Evolutionary conservation across 2,329 filamentous ascomycete genomes (phyloP).

Genomic region (Diaporthe sp.): DNA sequence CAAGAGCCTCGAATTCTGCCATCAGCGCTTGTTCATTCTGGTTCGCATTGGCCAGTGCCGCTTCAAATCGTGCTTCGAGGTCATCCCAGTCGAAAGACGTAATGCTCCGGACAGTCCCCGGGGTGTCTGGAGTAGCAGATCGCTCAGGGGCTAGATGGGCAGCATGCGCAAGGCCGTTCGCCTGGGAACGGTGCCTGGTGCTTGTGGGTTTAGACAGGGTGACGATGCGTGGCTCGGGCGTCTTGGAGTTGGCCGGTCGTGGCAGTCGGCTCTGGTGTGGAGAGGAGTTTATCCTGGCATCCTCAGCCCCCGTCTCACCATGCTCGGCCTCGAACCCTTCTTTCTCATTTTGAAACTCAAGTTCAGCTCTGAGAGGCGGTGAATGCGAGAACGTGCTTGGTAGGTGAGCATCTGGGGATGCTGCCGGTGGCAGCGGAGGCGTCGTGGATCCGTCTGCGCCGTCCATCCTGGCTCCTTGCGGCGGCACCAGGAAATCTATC

Average conservation of each 20-base stretch:
- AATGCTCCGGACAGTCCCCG: conserved; percentile 54
- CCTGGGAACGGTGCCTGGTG: conserved; percentile 46
- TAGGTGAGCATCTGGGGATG: conserved; percentile 4
- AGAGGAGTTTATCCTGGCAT: conserved; percentile 29
- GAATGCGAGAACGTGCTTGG: background rate
- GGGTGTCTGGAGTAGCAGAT: conserved; percentile 56
- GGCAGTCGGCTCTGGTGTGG: conserved; percentile 37
- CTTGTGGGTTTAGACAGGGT: conserved; percentile 35
- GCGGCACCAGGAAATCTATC: background rate
- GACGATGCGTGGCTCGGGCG: conserved; percentile 33
- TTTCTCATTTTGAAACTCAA: background rate
- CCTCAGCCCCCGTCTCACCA: conserved; percentile 4
- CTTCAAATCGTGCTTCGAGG: conserved; percentile 76
- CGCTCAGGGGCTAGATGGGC: conserved; percentile 62
- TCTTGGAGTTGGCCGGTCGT: conserved; percentile 28
- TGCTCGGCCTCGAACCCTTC: background rate
- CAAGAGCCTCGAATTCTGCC: conserved; percentile 74
- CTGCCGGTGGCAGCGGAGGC: conserved; percentile 33
- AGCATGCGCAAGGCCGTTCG: conserved; percentile 54
- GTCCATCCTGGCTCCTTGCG: conserved; percentile 25
- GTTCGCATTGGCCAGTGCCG: conserved; percentile 71
- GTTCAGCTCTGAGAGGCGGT: background rate
- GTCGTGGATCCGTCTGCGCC: conserved; percentile 30
- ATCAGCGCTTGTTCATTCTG: conserved; percentile 73
- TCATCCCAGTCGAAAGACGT: conserved; percentile 78